Conservation (phyloP, 75 land plant species). For the Chamaecyparis obtusa region DNA sequence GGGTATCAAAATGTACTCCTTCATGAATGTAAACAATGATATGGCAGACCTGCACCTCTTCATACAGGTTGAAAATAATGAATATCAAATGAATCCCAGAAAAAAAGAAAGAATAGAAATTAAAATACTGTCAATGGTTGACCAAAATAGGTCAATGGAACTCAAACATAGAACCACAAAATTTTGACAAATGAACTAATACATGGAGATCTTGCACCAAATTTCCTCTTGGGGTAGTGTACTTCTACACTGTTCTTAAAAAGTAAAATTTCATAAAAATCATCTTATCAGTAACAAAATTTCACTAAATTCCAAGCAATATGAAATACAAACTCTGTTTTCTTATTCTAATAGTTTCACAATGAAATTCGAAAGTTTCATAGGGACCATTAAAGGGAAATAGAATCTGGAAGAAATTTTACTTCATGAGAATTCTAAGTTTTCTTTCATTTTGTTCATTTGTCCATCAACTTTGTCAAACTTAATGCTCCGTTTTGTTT, state of each 20-base stretch:
- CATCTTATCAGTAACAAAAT: background rate
- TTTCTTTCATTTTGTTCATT: no score
- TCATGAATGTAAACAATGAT: constrained; percentile 77
- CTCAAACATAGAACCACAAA: background rate
- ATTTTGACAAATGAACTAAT: background rate
- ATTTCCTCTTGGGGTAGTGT: background rate
- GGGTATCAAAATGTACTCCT: constrained; percentile 74
- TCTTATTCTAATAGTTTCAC: no score
- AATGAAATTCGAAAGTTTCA: no score
- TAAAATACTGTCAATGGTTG: background rate
- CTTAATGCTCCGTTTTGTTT: no score
- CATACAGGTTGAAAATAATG: background rate
- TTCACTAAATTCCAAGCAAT: background rate
- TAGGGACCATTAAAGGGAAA: no score
- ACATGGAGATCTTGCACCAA: background rate
- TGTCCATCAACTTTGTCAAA: no score
- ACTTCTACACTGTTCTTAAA: background rate
- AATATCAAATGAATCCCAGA: background rate
- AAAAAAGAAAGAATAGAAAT: background rate
- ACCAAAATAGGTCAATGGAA: background rate
- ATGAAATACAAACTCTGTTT: background rate
- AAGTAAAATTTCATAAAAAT: background rate
- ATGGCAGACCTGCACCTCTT: constrained; percentile 86
- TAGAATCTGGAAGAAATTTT: no score
- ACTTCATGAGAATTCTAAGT: no score